Base-by-base conservation (phyloP, 169 alveolate genomes). In the Fabrea salina region DNA sequence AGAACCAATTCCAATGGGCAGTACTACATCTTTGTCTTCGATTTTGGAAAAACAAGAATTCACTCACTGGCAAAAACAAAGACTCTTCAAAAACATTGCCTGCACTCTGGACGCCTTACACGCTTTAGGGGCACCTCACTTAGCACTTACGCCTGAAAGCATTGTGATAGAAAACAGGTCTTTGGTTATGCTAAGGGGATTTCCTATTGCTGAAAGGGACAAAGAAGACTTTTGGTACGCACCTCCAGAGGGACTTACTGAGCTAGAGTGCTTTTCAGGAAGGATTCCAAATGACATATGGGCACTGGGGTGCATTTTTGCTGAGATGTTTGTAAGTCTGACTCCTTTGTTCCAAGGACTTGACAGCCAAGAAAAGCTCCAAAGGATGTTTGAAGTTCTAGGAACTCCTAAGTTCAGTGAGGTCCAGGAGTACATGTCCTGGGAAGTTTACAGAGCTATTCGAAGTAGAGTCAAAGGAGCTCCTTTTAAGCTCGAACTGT, bases 301-400 rank as follows among this genome's bases (percentile, higher is more conserved):
- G 67, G 25, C 58, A 7, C n/a, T 72, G 8, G 80, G 80, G 1
- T 72, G 80, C 35, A 72, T 72, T 72, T 72, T 22, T 51, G 67
- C 71, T 11, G 80, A 72, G 37, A 7, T 72, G 19, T 72, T 72
- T 51, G 11, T 72, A 16, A 50, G 35, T 30, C 30, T 50, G 11
- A 72, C 71, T 11, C 80, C 80, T n/a, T 51, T 72, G 19, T 51
- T 72, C 50, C 70, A 72, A 33, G 70, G 56, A 11, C 54, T 43
- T 22, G 49, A 22, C 16, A 51, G 11, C 7, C 33, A 72, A 8
- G 80, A 47, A 16, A 72, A 72, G 33, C 6, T 72, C 11, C n/a
- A 22, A 19, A 72, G 3, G 27, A 50, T 44, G 71, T 72, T 72
- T 72, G 67, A 50, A 53, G 47, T 72, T 50, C 33, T 72, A 30